These are phyloP conservation scores for Corylus heterophylla DNA, from an alignment of 306 rosid species.

Conservation along the genomic window DNA sequence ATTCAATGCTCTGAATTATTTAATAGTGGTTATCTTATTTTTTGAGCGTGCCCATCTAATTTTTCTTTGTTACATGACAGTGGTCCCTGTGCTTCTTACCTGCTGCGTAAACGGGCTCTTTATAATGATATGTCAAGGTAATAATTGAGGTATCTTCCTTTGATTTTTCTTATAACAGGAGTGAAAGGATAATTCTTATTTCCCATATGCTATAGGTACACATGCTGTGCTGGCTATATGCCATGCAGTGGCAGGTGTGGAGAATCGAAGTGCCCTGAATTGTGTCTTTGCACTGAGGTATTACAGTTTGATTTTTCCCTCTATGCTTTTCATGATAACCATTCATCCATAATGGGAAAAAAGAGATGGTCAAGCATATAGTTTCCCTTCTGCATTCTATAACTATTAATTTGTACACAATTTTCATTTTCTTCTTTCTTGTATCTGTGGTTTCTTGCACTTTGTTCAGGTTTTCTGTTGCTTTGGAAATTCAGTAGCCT, in stretches of 20 bases:
- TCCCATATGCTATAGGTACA: slow-evolving; percentile 54
- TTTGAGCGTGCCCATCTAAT: slow-evolving; percentile 6
- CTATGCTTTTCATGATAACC: neutral
- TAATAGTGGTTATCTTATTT: neutral
- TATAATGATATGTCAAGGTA: slow-evolving; percentile 92
- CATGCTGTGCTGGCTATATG: slow-evolving; percentile 93
- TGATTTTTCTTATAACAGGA: slow-evolving; percentile 8
- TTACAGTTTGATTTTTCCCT: neutral
- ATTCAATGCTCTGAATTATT: neutral
- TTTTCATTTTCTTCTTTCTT: neutral
- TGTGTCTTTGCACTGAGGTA: slow-evolving; percentile 94
- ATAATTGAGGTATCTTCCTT: slow-evolving; percentile 1
- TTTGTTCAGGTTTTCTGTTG: slow-evolving; percentile 72
- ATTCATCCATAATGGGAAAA: neutral
- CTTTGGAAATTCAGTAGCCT: slow-evolving; percentile 87
- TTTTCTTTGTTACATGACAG: slow-evolving; percentile 36
- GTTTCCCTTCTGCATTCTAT: neutral
- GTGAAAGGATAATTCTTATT: slow-evolving; percentile 1
- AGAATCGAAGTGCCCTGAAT: slow-evolving; percentile 80
- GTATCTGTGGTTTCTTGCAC: neutral
- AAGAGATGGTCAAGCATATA: neutral
- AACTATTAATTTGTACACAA: neutral
- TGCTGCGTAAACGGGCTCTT: slow-evolving; percentile 83
- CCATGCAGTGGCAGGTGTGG: slow-evolving; percentile 96
- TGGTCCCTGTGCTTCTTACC: slow-evolving; percentile 80